These are phyloP conservation scores for Monosporozyma solicola DNA, from an alignment of 805 yeast species.

Conservation along the genomic window DNA sequence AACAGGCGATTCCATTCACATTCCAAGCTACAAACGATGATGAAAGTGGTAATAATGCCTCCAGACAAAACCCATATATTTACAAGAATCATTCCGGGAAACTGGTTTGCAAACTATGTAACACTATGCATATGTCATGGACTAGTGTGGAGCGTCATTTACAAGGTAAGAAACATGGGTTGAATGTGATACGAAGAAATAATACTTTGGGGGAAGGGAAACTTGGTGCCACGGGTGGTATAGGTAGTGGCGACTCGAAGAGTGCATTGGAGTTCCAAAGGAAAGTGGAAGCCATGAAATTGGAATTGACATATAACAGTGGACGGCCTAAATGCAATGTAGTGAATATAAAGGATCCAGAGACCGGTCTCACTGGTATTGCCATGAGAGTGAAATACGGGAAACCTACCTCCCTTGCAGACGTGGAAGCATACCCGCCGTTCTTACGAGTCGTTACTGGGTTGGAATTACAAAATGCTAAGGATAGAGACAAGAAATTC, in stretches of 20 bases:
- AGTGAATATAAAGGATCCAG: constrained; percentile 58
- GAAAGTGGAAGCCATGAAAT: constrained; percentile 15
- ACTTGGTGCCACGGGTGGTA: background rate
- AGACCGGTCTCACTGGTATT: constrained; percentile 52
- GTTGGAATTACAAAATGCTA: constrained; percentile 53
- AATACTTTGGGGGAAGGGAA: background rate
- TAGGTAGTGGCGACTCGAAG: constrained; percentile 16
- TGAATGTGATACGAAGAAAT: constrained; percentile 57
- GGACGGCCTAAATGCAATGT: constrained; percentile 55
- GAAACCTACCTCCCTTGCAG: background rate
- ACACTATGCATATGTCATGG: constrained; percentile 73
- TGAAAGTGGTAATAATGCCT: constrained; percentile 4
- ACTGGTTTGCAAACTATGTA: constrained; percentile 75
- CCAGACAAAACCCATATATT: constrained; percentile 53
- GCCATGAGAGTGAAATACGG: constrained; percentile 48
- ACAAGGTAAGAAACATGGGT: constrained; percentile 74
- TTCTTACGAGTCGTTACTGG: constrained; percentile 65
- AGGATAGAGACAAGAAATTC: constrained; percentile 42
- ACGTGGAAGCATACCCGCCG: constrained; percentile 36
- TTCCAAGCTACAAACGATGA: constrained; percentile 40
- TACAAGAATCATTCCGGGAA: constrained; percentile 76
- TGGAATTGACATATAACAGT: constrained; percentile 11
- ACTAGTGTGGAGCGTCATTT: constrained; percentile 77
- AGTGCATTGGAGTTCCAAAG: constrained; percentile 14
- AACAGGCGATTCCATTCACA: constrained; percentile 31